These are phyloP conservation scores for Amanita rimosa DNA, from an alignment of 768 basidiomycete genomes.

Conservation along the genomic window DNA sequence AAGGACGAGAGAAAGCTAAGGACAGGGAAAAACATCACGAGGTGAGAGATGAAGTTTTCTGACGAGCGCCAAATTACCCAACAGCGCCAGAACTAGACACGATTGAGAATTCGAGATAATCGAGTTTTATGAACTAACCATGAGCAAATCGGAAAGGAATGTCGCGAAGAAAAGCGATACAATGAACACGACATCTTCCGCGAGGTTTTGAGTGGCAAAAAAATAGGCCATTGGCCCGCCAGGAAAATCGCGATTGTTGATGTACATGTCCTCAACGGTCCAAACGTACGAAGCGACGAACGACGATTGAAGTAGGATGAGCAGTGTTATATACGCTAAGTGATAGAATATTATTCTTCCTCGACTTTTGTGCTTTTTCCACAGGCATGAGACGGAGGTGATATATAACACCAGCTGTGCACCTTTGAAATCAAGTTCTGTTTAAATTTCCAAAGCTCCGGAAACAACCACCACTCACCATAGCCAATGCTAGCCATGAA, in stretches of 20 bases:
- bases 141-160: neutral
- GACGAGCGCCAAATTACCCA: neutral
- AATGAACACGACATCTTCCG: neutral
- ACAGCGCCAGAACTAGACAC: neutral
- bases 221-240: constrained; percentile 36
- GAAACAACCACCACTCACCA: too few relatives aligned
- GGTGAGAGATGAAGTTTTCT: neutral
- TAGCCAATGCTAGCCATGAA: too few relatives aligned
- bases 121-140: neutral
- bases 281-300: constrained; percentile 13
- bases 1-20: neutral
- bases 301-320: neutral
- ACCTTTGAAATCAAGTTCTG: neutral
- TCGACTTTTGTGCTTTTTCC: neutral
- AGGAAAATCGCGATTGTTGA: constrained; percentile 29
- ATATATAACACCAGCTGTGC: neutral
- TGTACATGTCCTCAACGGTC: constrained; percentile 29
- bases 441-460: too few relatives aligned
- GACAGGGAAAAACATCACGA: neutral
- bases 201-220: constrained; percentile 12
- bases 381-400: neutral
- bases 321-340: neutral
- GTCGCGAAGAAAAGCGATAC: neutral
- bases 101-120: neutral
- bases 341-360: neutral